Base-by-base conservation (phyloP, 2,329 filamentous ascomycete genomes). In the Fusarium fracticaudum region DNA sequence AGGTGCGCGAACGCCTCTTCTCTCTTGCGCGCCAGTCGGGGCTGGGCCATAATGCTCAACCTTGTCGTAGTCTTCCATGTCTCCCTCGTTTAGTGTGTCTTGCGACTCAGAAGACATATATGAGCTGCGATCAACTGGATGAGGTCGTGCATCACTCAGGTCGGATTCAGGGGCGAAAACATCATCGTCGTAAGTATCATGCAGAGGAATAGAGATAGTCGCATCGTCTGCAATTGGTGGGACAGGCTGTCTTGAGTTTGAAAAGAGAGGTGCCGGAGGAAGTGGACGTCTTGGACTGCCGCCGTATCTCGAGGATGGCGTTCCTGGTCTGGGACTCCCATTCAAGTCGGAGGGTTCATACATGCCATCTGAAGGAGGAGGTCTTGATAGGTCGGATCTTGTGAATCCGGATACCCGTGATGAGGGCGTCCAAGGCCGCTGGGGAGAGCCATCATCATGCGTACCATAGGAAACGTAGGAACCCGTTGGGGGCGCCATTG, bases 291-390 rank as follows among this genome's bases (percentile, higher is more conserved):
- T 90, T 17, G 95, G 94, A 79, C 94, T 97, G 8, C 95, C 93
- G 26, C 95, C 93, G 81, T 98, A 98, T 80, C 91, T 89, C 5
- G 94, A 96, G 2, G 95, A 95, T 4, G 96, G 95, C 1, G 96
- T 98, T 10, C 96, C 96, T 4, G 96, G 96, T 67, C 96, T 87
- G 12, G 96, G 95, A 71, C 91, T 95, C 55, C 96, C 96, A 79
- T 98, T 96, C 67, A 98, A 84, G 77, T 98, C 95, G 29, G 92
- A 88, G 1, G 95, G 94, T 82, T 98, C 96, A 82, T 96, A 98
- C 8, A 91, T 88, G 31, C 92, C 85, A 74, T 87, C 91, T 2
- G 91, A 90, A 3, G 93, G 90, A 6, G 94, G 92, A 14, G 93
- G 93, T 59, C 93, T 89, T 35, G 88, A 83, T 15, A 78, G 57